Base-by-base conservation (phyloP, 1,139 yeast genomes). In the Yamadazyma blattariae region DNA sequence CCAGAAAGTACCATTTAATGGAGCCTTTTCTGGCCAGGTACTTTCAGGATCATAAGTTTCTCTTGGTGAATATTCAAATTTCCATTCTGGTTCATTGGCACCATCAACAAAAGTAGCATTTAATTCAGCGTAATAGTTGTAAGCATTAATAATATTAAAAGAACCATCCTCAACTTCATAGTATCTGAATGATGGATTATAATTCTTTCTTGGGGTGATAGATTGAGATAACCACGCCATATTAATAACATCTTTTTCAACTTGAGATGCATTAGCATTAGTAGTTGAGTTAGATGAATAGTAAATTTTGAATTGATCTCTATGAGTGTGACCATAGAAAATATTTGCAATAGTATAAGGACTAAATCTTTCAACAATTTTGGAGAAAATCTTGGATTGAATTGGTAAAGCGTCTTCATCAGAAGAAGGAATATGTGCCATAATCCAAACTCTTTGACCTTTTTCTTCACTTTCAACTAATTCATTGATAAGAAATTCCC, bases 241-340 rank as follows among this genome's bases (percentile, higher is more conserved):
- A 48, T 71, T 71, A 21, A 79, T 46, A 3, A 74, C 77, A 30
- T 67, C 66, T 14, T 25, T 41, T 30, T 36, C 36, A 21, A 39
- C 41, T 2, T 61, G 66, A 16, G 61, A 61, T 12, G 65, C 61
- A 36, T 61, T 61, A 16, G 61, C 61, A 13, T 64, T 61, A 36
- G 60, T 58, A 16, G 64, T 51, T 18, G 61, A 45, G 36, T 64
- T 59, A 18, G 71, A 56, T 5, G 69, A 64, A 48, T 79, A 79
- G 35, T 77, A 56, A 5, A 82, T 62, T 34, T 74, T 71, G 60
- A 79, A 81, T 54, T 81, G 82, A 56, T 82, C 90, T 47, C 66
- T 62, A 51, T 82, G 90, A 8, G 87, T 81, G 51, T 82, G 89
- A 15, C 88, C 90, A 51, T 72, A 80, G 59, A 82, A 82, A 12